phyloP scores from a whole-genome alignment of 805 yeast species.

The Candida boleticola region DNA sequence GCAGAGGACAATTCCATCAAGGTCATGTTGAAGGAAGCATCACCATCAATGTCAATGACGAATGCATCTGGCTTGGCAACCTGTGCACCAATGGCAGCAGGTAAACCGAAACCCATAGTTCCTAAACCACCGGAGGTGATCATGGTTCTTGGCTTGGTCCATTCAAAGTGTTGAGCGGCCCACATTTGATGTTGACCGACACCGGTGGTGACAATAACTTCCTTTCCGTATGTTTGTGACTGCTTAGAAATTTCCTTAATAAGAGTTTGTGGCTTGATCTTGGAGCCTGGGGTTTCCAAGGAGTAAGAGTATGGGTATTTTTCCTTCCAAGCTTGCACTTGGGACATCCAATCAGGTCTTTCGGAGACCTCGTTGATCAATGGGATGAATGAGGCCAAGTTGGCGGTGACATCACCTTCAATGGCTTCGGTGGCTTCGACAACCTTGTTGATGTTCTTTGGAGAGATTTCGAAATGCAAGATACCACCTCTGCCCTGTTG shows the following conservation, averaged over 20 bases:
- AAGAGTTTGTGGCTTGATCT: slow-evolving; percentile 91
- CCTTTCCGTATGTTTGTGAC: slow-evolving; percentile 60
- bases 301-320: slow-evolving; percentile 84
- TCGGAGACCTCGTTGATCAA: slow-evolving; percentile 58
- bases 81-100: slow-evolving; percentile 98
- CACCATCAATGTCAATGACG: slow-evolving; percentile 97
- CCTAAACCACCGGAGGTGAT: slow-evolving; percentile 99
- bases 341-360: slow-evolving; percentile 78
- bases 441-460: slow-evolving; percentile 97
- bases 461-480: slow-evolving; percentile 91
- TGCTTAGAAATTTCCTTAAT: slow-evolving; percentile 74
- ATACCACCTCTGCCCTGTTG: slow-evolving; percentile 90
- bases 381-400: slow-evolving; percentile 72
- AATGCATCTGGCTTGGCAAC: slow-evolving; percentile 91
- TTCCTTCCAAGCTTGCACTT: slow-evolving; percentile 77
- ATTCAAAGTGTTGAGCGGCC: slow-evolving; percentile 97
- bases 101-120: slow-evolving; percentile 97
- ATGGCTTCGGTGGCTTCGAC: slow-evolving; percentile 94
- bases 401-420: slow-evolving; percentile 91
- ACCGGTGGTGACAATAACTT: slow-evolving; percentile 92
- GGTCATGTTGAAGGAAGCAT: slow-evolving; percentile 99
- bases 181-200: slow-evolving; percentile 99
- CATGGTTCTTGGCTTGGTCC: slow-evolving; percentile 90
- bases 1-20: slow-evolving; percentile 90
- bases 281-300: slow-evolving; percentile 73